These are phyloP conservation scores for Suhomyces atakaporum DNA, from an alignment of 1,139 yeast genomes.

Conservation along the genomic window DNA sequence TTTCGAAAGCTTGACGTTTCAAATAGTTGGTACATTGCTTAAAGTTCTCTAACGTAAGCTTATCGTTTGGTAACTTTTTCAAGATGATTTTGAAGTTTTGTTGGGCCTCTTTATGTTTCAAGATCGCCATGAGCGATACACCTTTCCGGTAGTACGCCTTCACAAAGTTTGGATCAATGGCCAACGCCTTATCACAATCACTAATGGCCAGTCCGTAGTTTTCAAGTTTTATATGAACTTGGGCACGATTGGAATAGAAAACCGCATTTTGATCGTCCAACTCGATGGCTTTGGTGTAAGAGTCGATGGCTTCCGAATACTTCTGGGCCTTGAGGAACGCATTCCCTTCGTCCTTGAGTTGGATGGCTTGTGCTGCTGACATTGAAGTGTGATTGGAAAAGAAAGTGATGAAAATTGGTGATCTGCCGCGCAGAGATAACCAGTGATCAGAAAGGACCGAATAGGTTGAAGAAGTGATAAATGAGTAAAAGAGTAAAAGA, in stretches of 20 bases:
- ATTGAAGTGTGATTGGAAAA: neutral
- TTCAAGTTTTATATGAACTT: slow-evolving; percentile 82
- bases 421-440: too few relatives aligned
- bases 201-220: slow-evolving; percentile 80
- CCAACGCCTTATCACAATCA: slow-evolving; percentile 75
- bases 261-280: slow-evolving; percentile 75
- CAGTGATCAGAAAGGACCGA: too few relatives aligned
- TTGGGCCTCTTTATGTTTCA: slow-evolving; percentile 75
- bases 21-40: slow-evolving; percentile 67
- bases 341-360: slow-evolving; percentile 73
- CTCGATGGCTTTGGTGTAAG: slow-evolving; percentile 76
- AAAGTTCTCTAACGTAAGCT: slow-evolving; percentile 62
- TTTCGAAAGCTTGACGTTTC: slow-evolving; percentile 78
- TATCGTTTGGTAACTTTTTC: slow-evolving; percentile 66
- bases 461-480: too few relatives aligned
- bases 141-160: slow-evolving; percentile 88
- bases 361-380: slow-evolving; percentile 38
- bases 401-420: neutral
- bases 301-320: slow-evolving; percentile 65
- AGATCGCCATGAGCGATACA: slow-evolving; percentile 72
- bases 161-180: slow-evolving; percentile 62
- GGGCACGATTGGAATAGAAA: slow-evolving; percentile 87
- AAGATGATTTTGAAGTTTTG: slow-evolving; percentile 68
- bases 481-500: too few relatives aligned
- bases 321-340: slow-evolving; percentile 62